Conservation (phyloP, 1,139 yeast genomes). For the Kurtzmaniella natalensis region DNA sequence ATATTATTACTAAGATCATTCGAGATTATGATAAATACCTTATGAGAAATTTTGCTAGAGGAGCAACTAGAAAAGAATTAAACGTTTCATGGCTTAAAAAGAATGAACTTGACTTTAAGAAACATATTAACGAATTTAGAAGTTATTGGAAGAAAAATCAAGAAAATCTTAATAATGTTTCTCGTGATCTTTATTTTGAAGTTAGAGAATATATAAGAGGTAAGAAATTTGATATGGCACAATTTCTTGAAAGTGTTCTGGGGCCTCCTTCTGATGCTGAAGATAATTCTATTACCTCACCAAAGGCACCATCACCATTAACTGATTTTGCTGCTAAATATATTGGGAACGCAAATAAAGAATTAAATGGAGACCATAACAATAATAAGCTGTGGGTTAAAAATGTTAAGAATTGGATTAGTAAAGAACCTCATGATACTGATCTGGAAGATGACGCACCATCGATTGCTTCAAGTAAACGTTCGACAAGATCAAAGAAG, state of each 20-base stretch:
- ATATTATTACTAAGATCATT: conserved; percentile 89
- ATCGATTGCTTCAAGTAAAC: neutral
- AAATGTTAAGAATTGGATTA: conserved; percentile 65
- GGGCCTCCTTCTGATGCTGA: conserved; percentile 25
- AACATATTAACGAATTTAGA: conserved; percentile 84
- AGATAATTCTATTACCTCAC: conserved; percentile 13
- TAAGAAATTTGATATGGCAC: conserved; percentile 39
- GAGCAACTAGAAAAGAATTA: conserved; percentile 92
- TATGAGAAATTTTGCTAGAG: conserved; percentile 95
- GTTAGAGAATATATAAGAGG: conserved; percentile 68
- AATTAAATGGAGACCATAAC: conserved; percentile 35
- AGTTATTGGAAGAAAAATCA: conserved; percentile 76
- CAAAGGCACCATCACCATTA: conserved; percentile 45
- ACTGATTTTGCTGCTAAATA: conserved; percentile 59
- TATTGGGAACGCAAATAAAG: conserved; percentile 51
- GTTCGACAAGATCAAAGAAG: too few relatives aligned
- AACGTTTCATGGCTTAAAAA: conserved; percentile 97
- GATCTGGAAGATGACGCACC: conserved; percentile 12
- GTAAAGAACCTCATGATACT: conserved; percentile 26
- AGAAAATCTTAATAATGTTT: conserved; percentile 64
- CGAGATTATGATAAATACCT: conserved; percentile 94
- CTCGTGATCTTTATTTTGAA: conserved; percentile 80
- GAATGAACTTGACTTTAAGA: conserved; percentile 89
- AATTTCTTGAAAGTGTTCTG: conserved; percentile 21
- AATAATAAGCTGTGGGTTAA: conserved; percentile 11